Base-by-base conservation (phyloP, 768 basidiomycete species). In the Strobilomyces confusus region DNA sequence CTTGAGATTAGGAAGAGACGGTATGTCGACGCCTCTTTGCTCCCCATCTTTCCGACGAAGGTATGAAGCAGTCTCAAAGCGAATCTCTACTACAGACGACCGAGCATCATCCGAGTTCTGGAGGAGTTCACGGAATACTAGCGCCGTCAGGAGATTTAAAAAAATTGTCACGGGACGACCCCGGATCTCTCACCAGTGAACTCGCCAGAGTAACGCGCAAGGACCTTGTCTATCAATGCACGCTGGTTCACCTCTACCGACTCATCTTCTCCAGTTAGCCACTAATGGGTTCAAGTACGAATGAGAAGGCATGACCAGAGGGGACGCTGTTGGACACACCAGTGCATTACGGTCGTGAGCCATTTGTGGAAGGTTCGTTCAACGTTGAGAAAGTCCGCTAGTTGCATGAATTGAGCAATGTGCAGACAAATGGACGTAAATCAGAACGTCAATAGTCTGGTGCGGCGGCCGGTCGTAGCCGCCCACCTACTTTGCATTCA, bases 151-250 rank as follows among this genome's bases (percentile, higher is more conserved):
- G 29, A 17, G 3, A 17, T 30, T 32, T 7, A 22, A 11, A 4
- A 13, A 19, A 17, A 5, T 9, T 19, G 17, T 44, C 19, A 2
- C 19, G 12, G 19, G 13, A 20, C 5, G 11, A 7, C 26, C n/a
- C n/a, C 8, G 25, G 30, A 45, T 20, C 15, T 23, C 74, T 46
- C 42, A 82, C 79, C 77, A 5, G 93, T 94, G 58, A 94, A 90
- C 72, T 95, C 93, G 41, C 92, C 93, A 15, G 88, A 88, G 71
- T 99, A 99, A 17, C 95, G 78, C 11, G 95, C 92, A 9, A 98
- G 81, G 14, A 98, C 87, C 72, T 94, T 98, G 75, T 94, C 89
- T 47, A 97, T 92, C 53, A 97, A 75, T 19, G 92, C 92, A 12
- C 92, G 80, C 67, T 95, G 93, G 68, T 95, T 92, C 44, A 95